Base-by-base conservation (phyloP, 148 eudicot species). In the Cornus suecica region DNA sequence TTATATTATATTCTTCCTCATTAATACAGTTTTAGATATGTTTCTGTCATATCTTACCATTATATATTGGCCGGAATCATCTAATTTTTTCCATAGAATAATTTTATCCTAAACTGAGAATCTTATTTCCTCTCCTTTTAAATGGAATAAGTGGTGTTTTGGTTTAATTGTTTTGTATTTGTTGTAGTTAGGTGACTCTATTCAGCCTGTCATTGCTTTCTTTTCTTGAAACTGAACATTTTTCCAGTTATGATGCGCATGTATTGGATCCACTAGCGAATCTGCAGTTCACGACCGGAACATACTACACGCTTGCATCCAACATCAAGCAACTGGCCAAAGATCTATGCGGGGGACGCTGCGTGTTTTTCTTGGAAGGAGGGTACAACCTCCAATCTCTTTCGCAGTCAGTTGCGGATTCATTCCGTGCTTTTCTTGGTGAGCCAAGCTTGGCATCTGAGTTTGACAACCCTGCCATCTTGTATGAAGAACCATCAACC, bases 361-460 rank as follows among this genome's bases (percentile, higher is more conserved):
- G 98, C n/a, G 86, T 94, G 42, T 94, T 94, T 80, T 94, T 94
- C 88, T 73, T 94, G 79, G 98, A 94, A 90, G 98, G 98, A 29
- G 98, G 98, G 60, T 94, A 94, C 84, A 92, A 94, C 75, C 95
- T 94, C 58, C 56, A 81, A 30, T 87, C 97, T 25, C 92, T 94
- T 10, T 94, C 98, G 0, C 67, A 86, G 69, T 94, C 98, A 8
- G 92, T 94, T 62, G 95, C 90, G 8, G 97, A 94, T 73, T 85
- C 98, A 25, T 94, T 94, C 68, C 91, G 92, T 8, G 97, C 98
- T 62, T 90, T 94, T 63, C 89, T 94, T 66, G 97, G 95, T 27
- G 97, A 94, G 68, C 83, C 90, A 4, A 94, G 97, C 77, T 67
- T 84, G 76, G 93, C 98, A 16, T 62, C 88, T 7, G 79, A 87